A percentile compares a stretch with the other conserved stretches of the same genome.
These are phyloP conservation scores for Cladophialophora immunda DNA, from an alignment of 2,329 filamentous ascomycete species.

Conservation along the genomic window DNA sequence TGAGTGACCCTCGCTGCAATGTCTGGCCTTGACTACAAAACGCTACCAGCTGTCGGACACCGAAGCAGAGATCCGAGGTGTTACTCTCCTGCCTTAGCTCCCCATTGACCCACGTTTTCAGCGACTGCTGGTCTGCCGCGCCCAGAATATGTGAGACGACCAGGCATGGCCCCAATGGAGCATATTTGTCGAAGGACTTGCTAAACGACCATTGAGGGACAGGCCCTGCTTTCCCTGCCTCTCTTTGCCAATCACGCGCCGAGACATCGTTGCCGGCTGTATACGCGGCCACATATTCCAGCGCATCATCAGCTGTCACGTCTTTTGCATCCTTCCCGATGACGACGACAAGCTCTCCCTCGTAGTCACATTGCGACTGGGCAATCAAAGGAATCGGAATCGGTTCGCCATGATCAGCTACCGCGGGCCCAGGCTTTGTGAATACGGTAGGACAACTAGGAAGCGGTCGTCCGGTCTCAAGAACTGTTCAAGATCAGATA, in stretches of 20 bases:
- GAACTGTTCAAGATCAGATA: not conserved
- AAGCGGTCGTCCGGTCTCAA: slow-evolving; percentile 21
- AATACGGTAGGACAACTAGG: slow-evolving; percentile 47
- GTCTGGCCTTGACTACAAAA: slow-evolving; percentile 49
- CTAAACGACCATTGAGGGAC: slow-evolving; percentile 41
- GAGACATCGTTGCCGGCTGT: slow-evolving; percentile 51
- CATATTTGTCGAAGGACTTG: slow-evolving; percentile 53
- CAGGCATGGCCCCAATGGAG: slow-evolving; percentile 52
- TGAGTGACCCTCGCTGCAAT: slow-evolving; percentile 47
- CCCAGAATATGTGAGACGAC: slow-evolving; percentile 46
- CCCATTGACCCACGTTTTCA: slow-evolving; percentile 34
- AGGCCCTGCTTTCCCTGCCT: slow-evolving; percentile 44
- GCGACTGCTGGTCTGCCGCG: slow-evolving; percentile 45
- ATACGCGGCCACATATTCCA: slow-evolving; percentile 50
- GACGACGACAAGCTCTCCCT: slow-evolving; percentile 27
- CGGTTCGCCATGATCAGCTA: slow-evolving; percentile 43
- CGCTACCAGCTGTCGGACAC: slow-evolving; percentile 46
- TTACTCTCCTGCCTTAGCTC: slow-evolving; percentile 47
- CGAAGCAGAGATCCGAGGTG: slow-evolving; percentile 50
- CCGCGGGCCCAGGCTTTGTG: slow-evolving; percentile 48
- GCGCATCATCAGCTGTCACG: slow-evolving; percentile 22
- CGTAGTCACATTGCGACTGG: slow-evolving; percentile 45
- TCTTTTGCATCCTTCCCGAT: slow-evolving; percentile 20
- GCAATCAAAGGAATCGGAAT: slow-evolving; percentile 44
- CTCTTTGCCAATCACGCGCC: slow-evolving; percentile 47